Percentiles rank a stretch among this genome's conserved stretches.
These are phyloP conservation scores for Apiospora koreana DNA, from an alignment of 2,329 filamentous ascomycete genomes.

Conservation along the genomic window DNA sequence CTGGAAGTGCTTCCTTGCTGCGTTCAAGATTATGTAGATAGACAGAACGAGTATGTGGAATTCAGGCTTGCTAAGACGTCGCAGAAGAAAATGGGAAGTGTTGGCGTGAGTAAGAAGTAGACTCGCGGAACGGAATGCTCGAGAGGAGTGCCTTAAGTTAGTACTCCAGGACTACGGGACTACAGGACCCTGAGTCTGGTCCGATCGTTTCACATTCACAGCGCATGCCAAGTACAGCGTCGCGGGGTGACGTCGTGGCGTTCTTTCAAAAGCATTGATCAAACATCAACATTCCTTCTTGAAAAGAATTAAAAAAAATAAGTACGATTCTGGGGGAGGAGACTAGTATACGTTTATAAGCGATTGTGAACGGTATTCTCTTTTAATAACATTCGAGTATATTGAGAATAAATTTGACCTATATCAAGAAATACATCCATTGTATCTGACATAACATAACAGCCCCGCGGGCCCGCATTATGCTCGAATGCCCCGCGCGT, in stretches of 20 bases:
- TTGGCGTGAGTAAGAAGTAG: neutral
- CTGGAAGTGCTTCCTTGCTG: too few species aligned
- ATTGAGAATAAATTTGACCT: too few species aligned
- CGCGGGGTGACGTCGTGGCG: constrained; percentile 4
- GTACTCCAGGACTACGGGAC: neutral
- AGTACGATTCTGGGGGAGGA: too few species aligned
- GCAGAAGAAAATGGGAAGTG: neutral
- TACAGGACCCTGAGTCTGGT: neutral
- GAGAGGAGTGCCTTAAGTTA: constrained; percentile 8
- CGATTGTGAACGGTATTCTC: too few species aligned
- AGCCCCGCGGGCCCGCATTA: neutral
- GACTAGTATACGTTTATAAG: too few species aligned
- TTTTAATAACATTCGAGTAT: too few species aligned
- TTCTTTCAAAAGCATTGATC: neutral
- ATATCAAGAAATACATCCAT: too few species aligned
- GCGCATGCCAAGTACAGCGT: neutral
- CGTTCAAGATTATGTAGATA: neutral
- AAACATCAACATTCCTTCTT: neutral
- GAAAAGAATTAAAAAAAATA: neutral
- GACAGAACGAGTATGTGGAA: neutral
- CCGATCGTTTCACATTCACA: neutral
- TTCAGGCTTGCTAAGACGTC: neutral
- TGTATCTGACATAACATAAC: neutral
- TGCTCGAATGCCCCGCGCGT: neutral
- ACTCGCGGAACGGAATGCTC: constrained; percentile 11